Evolutionary conservation across 441 rosid species (phyloP).

Genomic region (Dalechampia spathulata): DNA sequence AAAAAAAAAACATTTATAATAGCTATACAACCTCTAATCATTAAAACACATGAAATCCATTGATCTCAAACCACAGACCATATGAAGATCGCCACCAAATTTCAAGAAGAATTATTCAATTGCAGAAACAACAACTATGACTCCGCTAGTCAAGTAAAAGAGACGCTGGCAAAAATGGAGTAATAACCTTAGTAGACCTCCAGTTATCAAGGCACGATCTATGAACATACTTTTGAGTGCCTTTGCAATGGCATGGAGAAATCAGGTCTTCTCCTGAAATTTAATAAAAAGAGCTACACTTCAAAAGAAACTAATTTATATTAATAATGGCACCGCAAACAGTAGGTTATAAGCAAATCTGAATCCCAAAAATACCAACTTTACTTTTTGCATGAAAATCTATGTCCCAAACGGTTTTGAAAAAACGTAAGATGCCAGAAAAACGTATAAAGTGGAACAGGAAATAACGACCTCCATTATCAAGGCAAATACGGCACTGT

Average conservation of each 20-base stretch:
- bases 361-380: neutral
- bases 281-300: conserved; percentile 14
- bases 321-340: neutral
- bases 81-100: neutral
- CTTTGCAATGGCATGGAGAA: conserved; percentile 97
- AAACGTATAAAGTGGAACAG: conserved; percentile 17
- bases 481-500: conserved; percentile 97
- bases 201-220: conserved; percentile 96
- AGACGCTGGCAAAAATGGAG: conserved; percentile 9
- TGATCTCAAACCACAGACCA: too few species aligned
- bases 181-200: conserved; percentile 94
- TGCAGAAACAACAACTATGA: neutral
- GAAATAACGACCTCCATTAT: conserved; percentile 60
- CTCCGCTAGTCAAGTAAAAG: conserved; percentile 10
- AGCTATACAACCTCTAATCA: conserved; percentile 1
- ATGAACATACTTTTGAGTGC: conserved; percentile 97
- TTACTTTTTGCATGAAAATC: conserved; percentile 4
- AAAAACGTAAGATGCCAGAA: conserved; percentile 5
- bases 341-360: too few species aligned
- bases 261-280: conserved; percentile 87
- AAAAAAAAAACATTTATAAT: neutral
- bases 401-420: conserved; percentile 8
- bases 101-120: neutral
- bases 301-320: neutral
- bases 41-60: too few species aligned